A percentile compares a stretch with the other conserved stretches of the same genome.
Evolutionary conservation across 1,139 yeast genomes (phyloP).

Genomic region (Diutina neorugosa): DNA sequence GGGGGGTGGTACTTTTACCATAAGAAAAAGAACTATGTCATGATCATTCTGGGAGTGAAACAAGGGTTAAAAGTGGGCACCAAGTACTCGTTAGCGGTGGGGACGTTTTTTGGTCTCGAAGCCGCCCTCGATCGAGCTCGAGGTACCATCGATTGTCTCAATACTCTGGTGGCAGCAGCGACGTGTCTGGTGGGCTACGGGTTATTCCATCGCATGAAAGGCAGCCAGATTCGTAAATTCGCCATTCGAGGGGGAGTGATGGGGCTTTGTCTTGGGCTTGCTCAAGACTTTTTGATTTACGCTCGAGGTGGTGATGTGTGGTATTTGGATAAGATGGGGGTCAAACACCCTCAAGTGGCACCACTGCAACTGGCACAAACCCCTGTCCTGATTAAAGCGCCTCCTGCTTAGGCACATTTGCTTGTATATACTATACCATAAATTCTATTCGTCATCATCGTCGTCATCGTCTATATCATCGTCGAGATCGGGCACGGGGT

Average conservation of each 20-base stretch:
- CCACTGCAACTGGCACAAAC: not conserved
- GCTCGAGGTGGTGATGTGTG: constrained; percentile 51
- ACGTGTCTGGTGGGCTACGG: constrained; percentile 43
- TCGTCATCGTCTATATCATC: constrained; percentile 44
- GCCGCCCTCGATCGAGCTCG: constrained; percentile 43
- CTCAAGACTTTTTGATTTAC: constrained; percentile 52
- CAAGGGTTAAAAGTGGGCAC: constrained; percentile 30
- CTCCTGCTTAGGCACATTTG: not conserved
- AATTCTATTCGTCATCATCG: constrained; percentile 4
- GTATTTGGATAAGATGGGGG: constrained; percentile 25
- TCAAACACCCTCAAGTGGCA: not conserved
- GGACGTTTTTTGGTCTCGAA: constrained; percentile 48
- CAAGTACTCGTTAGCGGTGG: constrained; percentile 36
- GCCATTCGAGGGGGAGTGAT: constrained; percentile 42
- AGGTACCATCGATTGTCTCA: constrained; percentile 46
- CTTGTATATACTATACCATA: not conserved
- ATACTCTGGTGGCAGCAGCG: constrained; percentile 46
- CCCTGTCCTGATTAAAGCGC: not conserved
- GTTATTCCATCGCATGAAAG: constrained; percentile 27
- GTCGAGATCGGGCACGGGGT: constrained; percentile 77
- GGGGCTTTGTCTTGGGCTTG: constrained; percentile 49
- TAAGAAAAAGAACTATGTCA: constrained; percentile 70
- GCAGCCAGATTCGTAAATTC: constrained; percentile 34
- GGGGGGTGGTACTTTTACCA: constrained; percentile 90
- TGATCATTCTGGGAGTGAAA: constrained; percentile 42